Evolutionary conservation across 2,329 filamentous ascomycete species (phyloP), one percentile per base, ranked within the genome.

Genomic region (Trichoderma simmonsii): DNA sequence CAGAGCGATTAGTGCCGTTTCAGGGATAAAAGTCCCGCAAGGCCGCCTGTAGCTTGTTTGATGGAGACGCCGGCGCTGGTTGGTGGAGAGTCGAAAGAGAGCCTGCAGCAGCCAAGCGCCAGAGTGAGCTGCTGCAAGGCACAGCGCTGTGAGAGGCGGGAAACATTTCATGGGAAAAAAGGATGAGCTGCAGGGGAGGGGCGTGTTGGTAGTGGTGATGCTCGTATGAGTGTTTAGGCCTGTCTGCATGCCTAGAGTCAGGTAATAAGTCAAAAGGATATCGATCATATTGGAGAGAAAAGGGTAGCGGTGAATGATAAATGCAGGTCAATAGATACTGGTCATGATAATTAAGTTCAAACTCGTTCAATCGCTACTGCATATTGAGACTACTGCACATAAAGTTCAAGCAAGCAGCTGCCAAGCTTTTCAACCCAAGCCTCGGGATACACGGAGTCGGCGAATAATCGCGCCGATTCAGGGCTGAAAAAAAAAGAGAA

Each of bases 1-100:
- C 61, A 64, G 54, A 61, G 57, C 54, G 63, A 61, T 61, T 71
- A 71, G 70, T 48, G 70, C 63, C 32, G 70, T 71, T 71, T 71
- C 70, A 71, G 70, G 63, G 63, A 61, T 66, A 71, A 63, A 68
- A 63, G 48, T 66, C 70, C 70, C 62, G 54, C 70, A 59, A 43
- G 34, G 54, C 69, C 51, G 60, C 67, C 59, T 64, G 59, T 56
- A 71, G 69, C 69, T 71, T 71, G 69, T 71, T 71, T 65, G 61
- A 71, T 71, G 69, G 69, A 18, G 60, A 64, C 59, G 51, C 59
- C 59, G 61, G 43, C 8, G 60, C 60, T 71, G 69, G 60, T 71
- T 64, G 69, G 69, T 28, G 28, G 28, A 3, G n/a, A 36, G 57
- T 28, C 24, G 21, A n/a, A 18, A 28, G 34, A 54, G 2, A 3